Percentiles rank a stretch among this genome's conserved stretches.
Conservation (phyloP, 2,329 filamentous ascomycete species). For the Penicillium brasilianum region DNA sequence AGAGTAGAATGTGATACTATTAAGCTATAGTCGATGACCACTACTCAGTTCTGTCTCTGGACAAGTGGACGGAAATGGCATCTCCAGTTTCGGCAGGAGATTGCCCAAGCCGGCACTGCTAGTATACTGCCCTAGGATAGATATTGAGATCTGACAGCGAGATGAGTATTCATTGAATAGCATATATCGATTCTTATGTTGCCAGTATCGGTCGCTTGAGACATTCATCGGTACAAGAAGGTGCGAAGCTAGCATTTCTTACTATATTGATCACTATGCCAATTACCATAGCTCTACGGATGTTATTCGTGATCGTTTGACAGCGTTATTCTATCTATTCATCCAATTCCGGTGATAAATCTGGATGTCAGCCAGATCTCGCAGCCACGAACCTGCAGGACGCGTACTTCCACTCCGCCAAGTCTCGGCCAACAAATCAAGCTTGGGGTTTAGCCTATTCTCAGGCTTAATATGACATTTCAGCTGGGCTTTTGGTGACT, state of each 20-base stretch:
- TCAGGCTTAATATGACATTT: not conserved
- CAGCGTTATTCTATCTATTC: not conserved
- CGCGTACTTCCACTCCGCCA: not conserved
- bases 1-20: not conserved
- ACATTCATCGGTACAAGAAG: not conserved
- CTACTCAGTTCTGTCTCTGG: not conserved
- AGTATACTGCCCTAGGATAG: not conserved
- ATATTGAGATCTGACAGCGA: not conserved
- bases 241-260: not conserved
- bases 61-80: slow-evolving; percentile 24
- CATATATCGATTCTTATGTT: not conserved
- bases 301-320: too few species aligned
- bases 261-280: not conserved
- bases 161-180: not conserved
- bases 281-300: not conserved
- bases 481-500: not conserved
- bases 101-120: not conserved
- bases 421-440: not conserved
- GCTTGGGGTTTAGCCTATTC: not conserved
- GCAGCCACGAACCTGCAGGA: not conserved
- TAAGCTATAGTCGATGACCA: not conserved
- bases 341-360: not conserved
- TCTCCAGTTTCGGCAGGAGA: slow-evolving; percentile 16
- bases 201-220: not conserved
- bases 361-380: not conserved